A percentile compares a stretch with the other conserved stretches of the same genome.
phyloP scores from a whole-genome alignment of 768 basidiomycete species.

The Trametes coccinea region DNA sequence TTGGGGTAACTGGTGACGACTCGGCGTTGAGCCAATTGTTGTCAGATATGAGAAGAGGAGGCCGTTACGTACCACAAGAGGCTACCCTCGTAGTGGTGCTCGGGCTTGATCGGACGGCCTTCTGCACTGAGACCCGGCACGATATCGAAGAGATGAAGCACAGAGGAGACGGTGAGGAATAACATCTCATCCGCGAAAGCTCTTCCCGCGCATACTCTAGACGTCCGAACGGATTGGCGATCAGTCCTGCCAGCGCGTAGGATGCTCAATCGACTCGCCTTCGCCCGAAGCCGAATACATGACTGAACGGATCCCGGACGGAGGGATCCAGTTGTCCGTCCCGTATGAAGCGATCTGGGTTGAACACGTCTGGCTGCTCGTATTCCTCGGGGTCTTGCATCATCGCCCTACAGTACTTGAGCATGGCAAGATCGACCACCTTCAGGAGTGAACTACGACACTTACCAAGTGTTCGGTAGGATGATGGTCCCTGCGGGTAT shows the following conservation, averaged over 20 bases:
- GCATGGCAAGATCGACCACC: neutral
- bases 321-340: constrained; percentile 2
- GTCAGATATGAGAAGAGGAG: neutral
- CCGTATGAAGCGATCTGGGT: constrained; percentile 16
- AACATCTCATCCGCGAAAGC: constrained; percentile 2
- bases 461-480: constrained; percentile 21
- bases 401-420: neutral
- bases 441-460: neutral
- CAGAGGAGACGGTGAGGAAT: constrained; percentile 13
- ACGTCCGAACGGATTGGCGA: too few species aligned
- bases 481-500: constrained; percentile 35
- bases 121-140: neutral
- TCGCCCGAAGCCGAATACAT: constrained; percentile 16
- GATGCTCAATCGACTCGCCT: neutral
- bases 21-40: neutral
- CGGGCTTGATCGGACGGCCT: neutral
- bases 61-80: neutral
- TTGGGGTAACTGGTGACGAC: neutral
- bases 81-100: neutral
- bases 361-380: constrained; percentile 8
- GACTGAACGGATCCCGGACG: neutral
- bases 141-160: constrained; percentile 14
- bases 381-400: constrained; percentile 12
- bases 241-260: too few species aligned
- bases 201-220: constrained; percentile 13